Conservation (phyloP, 225 moss, liverwort and hornwort genomes). For the Bryoerythrophyllum caledonicum region DNA sequence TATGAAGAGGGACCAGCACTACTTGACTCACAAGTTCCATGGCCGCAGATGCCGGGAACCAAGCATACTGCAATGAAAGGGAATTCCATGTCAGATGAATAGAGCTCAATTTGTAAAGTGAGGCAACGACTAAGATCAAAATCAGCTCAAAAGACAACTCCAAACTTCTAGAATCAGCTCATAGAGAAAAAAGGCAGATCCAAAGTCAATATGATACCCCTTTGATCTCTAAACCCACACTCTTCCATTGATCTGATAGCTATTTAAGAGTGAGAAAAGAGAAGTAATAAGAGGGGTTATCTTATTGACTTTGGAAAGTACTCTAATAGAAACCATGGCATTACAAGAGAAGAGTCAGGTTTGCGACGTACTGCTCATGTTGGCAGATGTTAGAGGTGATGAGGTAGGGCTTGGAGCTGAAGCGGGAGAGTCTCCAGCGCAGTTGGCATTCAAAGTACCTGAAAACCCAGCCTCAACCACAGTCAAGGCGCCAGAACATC, state of each 20-base stretch:
- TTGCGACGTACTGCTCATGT: conserved; percentile 27
- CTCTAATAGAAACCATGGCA: not conserved
- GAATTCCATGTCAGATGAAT: conserved; percentile 13
- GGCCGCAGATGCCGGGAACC: conserved; percentile 49
- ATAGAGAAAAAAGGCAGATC: too few relatives aligned
- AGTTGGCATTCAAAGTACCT: conserved; percentile 51
- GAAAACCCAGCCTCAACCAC: not conserved
- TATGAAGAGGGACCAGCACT: conserved; percentile 17
- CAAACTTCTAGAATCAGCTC: too few relatives aligned
- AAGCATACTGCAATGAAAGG: conserved; percentile 43
- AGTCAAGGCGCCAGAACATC: too few relatives aligned
- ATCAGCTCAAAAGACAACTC: too few relatives aligned
- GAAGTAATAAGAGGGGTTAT: too few relatives aligned
- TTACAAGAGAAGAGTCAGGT: not conserved
- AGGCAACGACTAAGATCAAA: too few relatives aligned
- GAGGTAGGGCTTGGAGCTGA: conserved; percentile 35
- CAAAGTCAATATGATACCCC: too few relatives aligned
- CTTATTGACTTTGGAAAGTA: too few relatives aligned
- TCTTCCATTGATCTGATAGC: too few relatives aligned
- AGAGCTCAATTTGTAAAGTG: too few relatives aligned
- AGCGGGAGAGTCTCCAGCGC: conserved; percentile 29
- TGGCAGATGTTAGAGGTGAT: conserved; percentile 25
- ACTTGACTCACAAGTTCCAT: conserved; percentile 36
- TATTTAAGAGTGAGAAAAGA: too few relatives aligned
- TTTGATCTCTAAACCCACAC: too few relatives aligned